Conservation (phyloP, 225 moss, liverwort and hornwort species). For the Neckera pumila region DNA sequence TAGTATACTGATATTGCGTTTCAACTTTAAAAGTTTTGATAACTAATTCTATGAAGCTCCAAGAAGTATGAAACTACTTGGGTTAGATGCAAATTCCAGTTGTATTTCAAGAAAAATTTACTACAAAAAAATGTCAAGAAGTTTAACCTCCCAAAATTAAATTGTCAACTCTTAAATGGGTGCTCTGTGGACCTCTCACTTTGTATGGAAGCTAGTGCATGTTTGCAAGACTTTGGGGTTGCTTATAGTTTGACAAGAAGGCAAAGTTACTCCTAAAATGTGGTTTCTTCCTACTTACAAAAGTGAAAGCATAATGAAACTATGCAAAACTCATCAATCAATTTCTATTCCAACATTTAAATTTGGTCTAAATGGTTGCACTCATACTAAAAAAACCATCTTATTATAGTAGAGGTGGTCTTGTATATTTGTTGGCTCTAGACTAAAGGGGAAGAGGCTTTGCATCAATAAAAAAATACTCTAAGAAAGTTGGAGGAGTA, state of each 20-base stretch:
- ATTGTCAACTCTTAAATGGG: neutral
- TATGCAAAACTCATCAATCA: neutral
- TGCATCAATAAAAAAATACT: neutral
- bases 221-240: neutral
- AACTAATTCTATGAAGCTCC: neutral
- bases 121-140: neutral
- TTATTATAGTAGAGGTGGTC: too few species aligned
- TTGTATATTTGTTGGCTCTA: neutral
- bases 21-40: neutral
- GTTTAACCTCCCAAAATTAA: neutral
- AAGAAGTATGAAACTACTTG: neutral
- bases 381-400: neutral
- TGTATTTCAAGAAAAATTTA: neutral
- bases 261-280: neutral
- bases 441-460: rapidly evolving
- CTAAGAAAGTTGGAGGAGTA: neutral
- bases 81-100: neutral
- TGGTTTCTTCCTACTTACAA: neutral
- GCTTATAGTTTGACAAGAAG: neutral
- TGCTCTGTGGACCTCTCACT: neutral
- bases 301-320: neutral
- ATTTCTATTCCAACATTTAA: rapidly evolving
- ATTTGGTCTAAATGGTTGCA: neutral
- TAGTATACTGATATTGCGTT: too few species aligned
- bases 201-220: neutral